These are phyloP conservation scores for Russula ochroleuca DNA, from an alignment of 768 basidiomycete species.

Conservation along the genomic window DNA sequence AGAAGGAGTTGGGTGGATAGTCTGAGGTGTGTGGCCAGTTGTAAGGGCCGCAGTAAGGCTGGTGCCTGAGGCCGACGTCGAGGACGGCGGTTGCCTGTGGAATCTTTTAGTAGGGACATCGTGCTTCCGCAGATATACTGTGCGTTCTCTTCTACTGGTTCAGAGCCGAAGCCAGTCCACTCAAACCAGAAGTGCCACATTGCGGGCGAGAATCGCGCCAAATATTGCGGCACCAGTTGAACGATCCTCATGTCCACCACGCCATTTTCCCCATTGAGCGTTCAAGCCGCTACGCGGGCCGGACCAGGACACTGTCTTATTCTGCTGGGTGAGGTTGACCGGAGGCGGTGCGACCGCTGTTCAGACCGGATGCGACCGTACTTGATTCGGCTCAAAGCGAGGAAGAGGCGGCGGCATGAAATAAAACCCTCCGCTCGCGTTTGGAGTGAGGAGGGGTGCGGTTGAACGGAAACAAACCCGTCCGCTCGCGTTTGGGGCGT, in stretches of 20 bases:
- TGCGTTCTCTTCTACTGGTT: no score
- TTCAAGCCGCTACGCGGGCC: constrained; percentile 8
- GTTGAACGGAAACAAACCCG: no score
- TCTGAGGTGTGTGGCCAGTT: not conserved
- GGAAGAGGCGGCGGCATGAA: no score
- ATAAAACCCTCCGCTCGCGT: no score
- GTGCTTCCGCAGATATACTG: no score
- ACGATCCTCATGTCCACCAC: not conserved
- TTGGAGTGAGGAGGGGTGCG: no score
- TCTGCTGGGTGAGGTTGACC: constrained; percentile 39
- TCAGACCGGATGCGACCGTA: constrained; percentile 34
- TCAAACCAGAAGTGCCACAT: not conserved
- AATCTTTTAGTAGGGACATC: no score
- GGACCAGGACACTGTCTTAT: constrained; percentile 28
- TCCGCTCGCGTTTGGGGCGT: no score
- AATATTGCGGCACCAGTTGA: not conserved
- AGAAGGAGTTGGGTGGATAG: constrained; percentile 10
- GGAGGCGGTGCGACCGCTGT: constrained; percentile 33
- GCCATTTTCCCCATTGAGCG: not conserved
- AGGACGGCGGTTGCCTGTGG: no score
- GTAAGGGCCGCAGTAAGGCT: no score
- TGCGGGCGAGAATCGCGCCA: not conserved
- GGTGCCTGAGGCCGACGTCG: no score
- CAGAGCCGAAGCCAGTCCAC: not conserved
- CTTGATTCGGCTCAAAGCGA: no score